A percentile compares a stretch with the other conserved stretches of the same genome.
These are phyloP conservation scores for Pugionium cornutum DNA, from an alignment of 345 rosid species.

Conservation along the genomic window DNA sequence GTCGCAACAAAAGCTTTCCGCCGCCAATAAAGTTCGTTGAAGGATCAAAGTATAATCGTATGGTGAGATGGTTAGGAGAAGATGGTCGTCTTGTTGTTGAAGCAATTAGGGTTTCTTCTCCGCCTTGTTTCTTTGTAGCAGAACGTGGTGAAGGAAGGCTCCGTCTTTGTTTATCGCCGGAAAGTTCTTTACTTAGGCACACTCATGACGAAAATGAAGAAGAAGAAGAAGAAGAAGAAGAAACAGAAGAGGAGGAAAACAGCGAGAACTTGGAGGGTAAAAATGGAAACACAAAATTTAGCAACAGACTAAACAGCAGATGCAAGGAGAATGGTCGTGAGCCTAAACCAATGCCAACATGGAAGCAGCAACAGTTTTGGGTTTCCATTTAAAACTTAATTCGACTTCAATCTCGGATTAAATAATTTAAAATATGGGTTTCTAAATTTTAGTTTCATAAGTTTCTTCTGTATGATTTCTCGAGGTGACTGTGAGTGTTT, in stretches of 20 bases:
- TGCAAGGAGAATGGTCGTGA: conserved; percentile 58
- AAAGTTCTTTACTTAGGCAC: conserved; percentile 10
- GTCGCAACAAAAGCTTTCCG: conserved; percentile 56
- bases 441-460: conserved; percentile 1
- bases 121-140: conserved; percentile 46
- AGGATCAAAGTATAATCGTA: conserved; percentile 44
- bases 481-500: conserved; percentile 3
- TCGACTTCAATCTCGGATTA: background rate
- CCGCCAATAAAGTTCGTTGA: conserved; percentile 76
- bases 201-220: background rate
- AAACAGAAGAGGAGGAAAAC: background rate
- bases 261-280: conserved; percentile 40
- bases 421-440: conserved; percentile 1
- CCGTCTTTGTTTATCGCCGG: conserved; percentile 46
- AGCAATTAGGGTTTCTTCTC: conserved; percentile 47
- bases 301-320: conserved; percentile 42
- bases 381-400: conserved; percentile 48
- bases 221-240: conserved; percentile 11
- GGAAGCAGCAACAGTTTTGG: conserved; percentile 56
- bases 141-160: conserved; percentile 82
- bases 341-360: conserved; percentile 49
- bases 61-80: conserved; percentile 58
- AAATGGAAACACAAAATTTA: conserved; percentile 45
- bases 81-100: conserved; percentile 72
- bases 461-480: conserved; percentile 18